Base-by-base conservation (phyloP, 2,329 filamentous ascomycete species). In the Colletotrichum lupini region DNA sequence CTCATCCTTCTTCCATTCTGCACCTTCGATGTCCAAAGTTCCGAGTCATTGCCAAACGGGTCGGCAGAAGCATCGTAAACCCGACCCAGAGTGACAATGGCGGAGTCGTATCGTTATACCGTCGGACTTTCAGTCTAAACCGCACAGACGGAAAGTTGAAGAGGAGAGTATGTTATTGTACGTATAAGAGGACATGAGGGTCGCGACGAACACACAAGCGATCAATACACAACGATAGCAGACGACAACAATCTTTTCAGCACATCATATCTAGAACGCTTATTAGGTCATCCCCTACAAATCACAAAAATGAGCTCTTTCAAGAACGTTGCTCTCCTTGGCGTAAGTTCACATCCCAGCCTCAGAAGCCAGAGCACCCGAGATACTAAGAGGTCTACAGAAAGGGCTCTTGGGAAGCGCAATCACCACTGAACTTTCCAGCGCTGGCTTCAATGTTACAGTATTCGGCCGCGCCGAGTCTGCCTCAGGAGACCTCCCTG, bases 381-480 rank as follows among this genome's bases (percentile, higher is more conserved):
- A n/a, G 5, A 56, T 32, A 9, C 16, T 19, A n/a, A 49, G 4
- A 53, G 79, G 78, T 75, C 80, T 81, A 52, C 30, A 72, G 70
- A 72, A 72, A 64, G 85, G 85, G 53, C 83, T 80, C 24, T 79
- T 87, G 14, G 85, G 85, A 69, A 79, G 79, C 5, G 77, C 81
- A 30, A 78, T 86, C 3, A 77, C 85, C 59, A 76, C 80, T 1
- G 81, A 80, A 16, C 81, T 87, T 19, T 75, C 85, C 52, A 73
- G 78, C 1, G 80, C 80, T 32, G 79, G 79, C 30, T 85, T 92
- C 81, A 82, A 85, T 62, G 82, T 91, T 65, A 89, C 88, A 6
- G 83, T 90, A 46, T 84, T 92, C 58, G 87, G 86, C 42, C 89
- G 91, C 46, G 74, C 79, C 28, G 80, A 81, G 35, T 65, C 56